A percentile compares a stretch with the other conserved stretches of the same genome.
These are phyloP conservation scores for Chrysoporthe cubensis DNA, from an alignment of 2,329 filamentous ascomycete genomes.

Conservation along the genomic window DNA sequence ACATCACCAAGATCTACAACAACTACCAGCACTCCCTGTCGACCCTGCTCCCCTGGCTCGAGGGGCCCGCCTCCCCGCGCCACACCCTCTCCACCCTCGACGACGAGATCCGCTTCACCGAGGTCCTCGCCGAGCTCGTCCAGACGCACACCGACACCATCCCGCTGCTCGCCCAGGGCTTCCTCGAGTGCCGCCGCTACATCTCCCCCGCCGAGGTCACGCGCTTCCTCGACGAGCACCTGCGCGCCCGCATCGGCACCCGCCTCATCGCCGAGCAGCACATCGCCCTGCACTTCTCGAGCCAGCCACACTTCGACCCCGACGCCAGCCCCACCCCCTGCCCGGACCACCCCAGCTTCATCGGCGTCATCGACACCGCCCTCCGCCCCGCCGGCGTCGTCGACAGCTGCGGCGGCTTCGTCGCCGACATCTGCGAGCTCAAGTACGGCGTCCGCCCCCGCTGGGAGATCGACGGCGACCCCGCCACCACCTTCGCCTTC, in stretches of 20 bases:
- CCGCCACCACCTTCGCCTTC: conserved; percentile 87
- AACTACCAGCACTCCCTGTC: conserved; percentile 95
- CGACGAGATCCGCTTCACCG: conserved; percentile 89
- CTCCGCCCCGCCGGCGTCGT: conserved; percentile 82
- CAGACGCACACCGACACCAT: conserved; percentile 95
- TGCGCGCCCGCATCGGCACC: conserved; percentile 92
- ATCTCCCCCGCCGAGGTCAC: conserved; percentile 85
- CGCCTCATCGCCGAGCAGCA: conserved; percentile 95
- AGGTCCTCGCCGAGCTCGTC: conserved; percentile 93
- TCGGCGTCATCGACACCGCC: conserved; percentile 93
- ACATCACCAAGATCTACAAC: conserved; percentile 91
- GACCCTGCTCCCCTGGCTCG: conserved; percentile 78
- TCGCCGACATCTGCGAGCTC: conserved; percentile 94
- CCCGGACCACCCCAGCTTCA: conserved; percentile 68
- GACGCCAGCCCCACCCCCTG: conserved; percentile 54
- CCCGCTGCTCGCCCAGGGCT: conserved; percentile 86
- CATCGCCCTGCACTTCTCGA: conserved; percentile 79
- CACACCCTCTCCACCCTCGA: conserved; percentile 74
- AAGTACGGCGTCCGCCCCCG: conserved; percentile 88
- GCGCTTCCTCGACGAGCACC: conserved; percentile 87
- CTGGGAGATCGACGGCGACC: conserved; percentile 81
- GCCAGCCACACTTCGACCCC: conserved; percentile 70
- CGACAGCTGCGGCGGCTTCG: conserved; percentile 83
- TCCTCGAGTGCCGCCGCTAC: conserved; percentile 91
- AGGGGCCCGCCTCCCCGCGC: conserved; percentile 44